phyloP scores from a whole-genome alignment of 2,329 filamentous ascomycete species.

The Aciculosporium take region DNA sequence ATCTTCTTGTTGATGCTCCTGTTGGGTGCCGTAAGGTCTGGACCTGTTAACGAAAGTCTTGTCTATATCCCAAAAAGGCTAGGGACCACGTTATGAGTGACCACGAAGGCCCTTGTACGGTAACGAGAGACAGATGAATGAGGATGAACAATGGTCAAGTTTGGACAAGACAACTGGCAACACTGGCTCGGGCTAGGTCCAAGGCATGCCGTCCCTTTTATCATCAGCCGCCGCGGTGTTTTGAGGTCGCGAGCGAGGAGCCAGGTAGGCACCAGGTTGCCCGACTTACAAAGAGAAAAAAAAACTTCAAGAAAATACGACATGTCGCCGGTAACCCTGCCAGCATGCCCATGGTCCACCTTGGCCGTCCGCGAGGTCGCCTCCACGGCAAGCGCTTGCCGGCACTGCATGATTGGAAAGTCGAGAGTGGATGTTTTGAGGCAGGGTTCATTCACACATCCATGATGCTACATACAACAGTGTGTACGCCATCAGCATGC shows the following conservation, averaged over 20 bases:
- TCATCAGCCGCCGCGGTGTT: neutral
- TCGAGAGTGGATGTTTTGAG: neutral
- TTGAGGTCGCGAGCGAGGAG: neutral
- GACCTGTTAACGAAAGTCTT: neutral
- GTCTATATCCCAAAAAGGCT: neutral
- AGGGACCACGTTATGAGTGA: no score
- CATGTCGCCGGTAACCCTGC: slow-evolving; percentile 6
- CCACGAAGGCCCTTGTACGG: slow-evolving; percentile 1
- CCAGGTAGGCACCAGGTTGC: neutral
- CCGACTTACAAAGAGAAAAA: neutral
- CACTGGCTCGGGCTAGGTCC: neutral
- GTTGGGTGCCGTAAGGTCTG: slow-evolving; percentile 12
- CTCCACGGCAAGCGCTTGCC: slow-evolving; percentile 1
- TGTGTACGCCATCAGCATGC: slow-evolving; percentile 1
- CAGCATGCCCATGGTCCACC: slow-evolving; percentile 4
- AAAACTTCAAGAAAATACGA: slow-evolving; percentile 9
- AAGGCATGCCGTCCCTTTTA: slow-evolving; percentile 2
- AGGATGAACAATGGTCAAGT: neutral
- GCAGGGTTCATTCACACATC: neutral
- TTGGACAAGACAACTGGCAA: neutral
- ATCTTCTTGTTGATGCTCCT: slow-evolving; percentile 12
- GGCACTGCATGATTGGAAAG: neutral
- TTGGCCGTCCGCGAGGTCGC: neutral
- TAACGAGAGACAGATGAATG: slow-evolving; percentile 3
- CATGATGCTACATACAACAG: no score